Conservation (phyloP, 257 asterid genomes). For the Scutellaria galericulata region DNA sequence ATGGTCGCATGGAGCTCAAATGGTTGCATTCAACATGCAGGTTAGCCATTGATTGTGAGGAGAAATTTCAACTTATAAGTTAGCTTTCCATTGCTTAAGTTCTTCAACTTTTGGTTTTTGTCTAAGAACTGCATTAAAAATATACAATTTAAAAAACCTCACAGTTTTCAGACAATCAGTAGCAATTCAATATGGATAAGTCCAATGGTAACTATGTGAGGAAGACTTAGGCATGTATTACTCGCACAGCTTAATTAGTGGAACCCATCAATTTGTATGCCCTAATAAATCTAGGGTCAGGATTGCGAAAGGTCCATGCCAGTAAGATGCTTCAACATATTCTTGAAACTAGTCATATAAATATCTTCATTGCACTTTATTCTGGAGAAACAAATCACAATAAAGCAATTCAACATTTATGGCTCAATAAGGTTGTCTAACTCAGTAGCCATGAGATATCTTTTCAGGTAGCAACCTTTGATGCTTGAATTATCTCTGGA, state of each 20-base stretch:
- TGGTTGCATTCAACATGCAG: slow-evolving; percentile 99
- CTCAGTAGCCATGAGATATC: too few relatives aligned
- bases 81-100: slow-evolving; percentile 18
- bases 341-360: not conserved
- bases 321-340: slow-evolving; percentile 5
- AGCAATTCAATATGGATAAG: not conserved
- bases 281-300: not conserved
- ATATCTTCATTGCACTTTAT: slow-evolving; percentile 20
- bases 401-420: not conserved
- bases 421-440: not conserved
- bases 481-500: slow-evolving; percentile 18
- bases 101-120: not conserved
- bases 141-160: slow-evolving; percentile 6
- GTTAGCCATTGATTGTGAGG: slow-evolving; percentile 43
- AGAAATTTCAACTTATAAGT: not conserved
- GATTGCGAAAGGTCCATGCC: not conserved
- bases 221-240: not conserved
- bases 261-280: slow-evolving; percentile 3
- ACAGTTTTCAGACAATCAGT: not conserved
- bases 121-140: not conserved
- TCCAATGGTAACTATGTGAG: not conserved
- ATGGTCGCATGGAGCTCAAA: slow-evolving; percentile 96
- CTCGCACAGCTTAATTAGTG: not conserved
- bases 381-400: not conserved
- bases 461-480: slow-evolving; percentile 20